Percentiles rank a stretch among this genome's conserved stretches.
Evolutionary conservation across 2,329 filamentous ascomycete genomes (phyloP).

Genomic region (Tolypocladium paradoxum): DNA sequence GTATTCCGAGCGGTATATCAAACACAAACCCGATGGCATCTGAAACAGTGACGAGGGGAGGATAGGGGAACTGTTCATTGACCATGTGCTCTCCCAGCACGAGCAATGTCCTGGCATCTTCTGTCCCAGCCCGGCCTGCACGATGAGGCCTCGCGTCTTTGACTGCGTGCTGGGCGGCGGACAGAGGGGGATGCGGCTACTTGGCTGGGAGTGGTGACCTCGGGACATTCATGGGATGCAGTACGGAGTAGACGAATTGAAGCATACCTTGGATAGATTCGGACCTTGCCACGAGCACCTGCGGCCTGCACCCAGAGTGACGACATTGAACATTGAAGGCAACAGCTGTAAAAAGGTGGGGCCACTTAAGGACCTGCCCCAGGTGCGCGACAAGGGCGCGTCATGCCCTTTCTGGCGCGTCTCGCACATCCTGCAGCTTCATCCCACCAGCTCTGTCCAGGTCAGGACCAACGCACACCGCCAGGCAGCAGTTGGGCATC

Average conservation of each 20-base stretch:
- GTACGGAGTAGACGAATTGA: neutral
- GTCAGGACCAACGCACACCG: neutral
- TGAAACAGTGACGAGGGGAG: slow-evolving; percentile 19
- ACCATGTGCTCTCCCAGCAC: slow-evolving; percentile 32
- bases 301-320: neutral
- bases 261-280: neutral
- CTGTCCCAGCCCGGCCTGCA: slow-evolving; percentile 1
- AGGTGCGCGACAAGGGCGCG: slow-evolving; percentile 16
- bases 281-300: neutral
- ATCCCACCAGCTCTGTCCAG: neutral
- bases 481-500: neutral
- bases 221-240: too few species aligned
- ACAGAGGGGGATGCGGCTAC: slow-evolving; percentile 15
- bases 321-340: neutral
- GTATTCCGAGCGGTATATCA: slow-evolving; percentile 65
- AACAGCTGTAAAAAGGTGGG: neutral
- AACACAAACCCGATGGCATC: slow-evolving; percentile 21
- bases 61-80: slow-evolving; percentile 25
- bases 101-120: slow-evolving; percentile 25
- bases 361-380: neutral
- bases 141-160: neutral
- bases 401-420: slow-evolving; percentile 12
- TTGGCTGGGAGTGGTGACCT: slow-evolving; percentile 26
- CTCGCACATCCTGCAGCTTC: neutral
- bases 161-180: slow-evolving; percentile 6